Percentiles rank a stretch among this genome's conserved stretches.
Conservation (phyloP, 1,284 basidiomycete species). For the Lignosus rhinocerotis region DNA sequence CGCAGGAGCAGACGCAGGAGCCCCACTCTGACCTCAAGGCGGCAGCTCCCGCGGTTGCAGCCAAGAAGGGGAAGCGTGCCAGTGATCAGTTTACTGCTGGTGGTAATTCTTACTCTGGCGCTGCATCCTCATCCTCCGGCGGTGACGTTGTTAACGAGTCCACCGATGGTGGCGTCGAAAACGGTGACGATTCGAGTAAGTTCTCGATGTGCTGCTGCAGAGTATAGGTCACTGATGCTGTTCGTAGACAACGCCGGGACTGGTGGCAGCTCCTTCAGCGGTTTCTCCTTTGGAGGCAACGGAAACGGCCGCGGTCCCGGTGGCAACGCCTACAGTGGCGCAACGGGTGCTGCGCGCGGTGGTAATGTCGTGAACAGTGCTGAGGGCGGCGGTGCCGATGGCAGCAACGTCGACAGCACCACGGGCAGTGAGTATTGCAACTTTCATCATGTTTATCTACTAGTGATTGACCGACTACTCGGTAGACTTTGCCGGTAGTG, state of each 20-base stretch:
- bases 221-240: neutral
- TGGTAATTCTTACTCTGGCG: conserved; percentile 33
- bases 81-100: conserved; percentile 21
- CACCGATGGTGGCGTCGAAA: conserved; percentile 1
- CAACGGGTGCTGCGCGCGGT: conserved; percentile 26
- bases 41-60: neutral
- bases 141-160: conserved; percentile 25
- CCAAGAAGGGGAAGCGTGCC: conserved; percentile 18
- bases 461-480: neutral
- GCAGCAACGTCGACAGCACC: conserved; percentile 15
- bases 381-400: conserved; percentile 4
- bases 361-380: conserved; percentile 22
- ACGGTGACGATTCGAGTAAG: conserved; percentile 26
- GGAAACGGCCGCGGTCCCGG: conserved; percentile 26
- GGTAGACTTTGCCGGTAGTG: conserved; percentile 25
- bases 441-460: neutral
- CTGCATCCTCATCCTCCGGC: conserved; percentile 23
- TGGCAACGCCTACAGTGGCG: conserved; percentile 27
- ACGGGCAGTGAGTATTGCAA: conserved; percentile 19
- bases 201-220: neutral
- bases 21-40: conserved; percentile 2
- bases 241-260: conserved; percentile 21
- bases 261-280: conserved; percentile 26
- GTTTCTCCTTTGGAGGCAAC: conserved; percentile 25
- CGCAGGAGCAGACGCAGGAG: conserved; percentile 1